Evolutionary conservation across 1,139 yeast genomes (phyloP).

Genomic region (Meyerozyma sp.): DNA sequence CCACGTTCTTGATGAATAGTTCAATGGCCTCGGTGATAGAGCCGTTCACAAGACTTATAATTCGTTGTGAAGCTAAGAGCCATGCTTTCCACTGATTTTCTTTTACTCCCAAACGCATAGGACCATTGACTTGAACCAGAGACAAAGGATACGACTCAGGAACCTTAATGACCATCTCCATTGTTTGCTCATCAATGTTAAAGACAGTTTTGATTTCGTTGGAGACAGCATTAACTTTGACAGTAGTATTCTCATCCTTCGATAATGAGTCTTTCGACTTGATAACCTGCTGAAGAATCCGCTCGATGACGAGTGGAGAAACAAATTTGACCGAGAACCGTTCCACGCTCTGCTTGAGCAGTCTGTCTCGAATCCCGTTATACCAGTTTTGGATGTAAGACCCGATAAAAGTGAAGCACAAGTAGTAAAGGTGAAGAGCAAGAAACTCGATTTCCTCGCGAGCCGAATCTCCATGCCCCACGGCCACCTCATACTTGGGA

Average conservation of each 20-base stretch:
- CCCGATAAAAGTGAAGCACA: conserved; percentile 56
- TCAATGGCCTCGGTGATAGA: conserved; percentile 79
- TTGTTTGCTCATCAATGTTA: conserved; percentile 79
- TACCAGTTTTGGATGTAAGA: conserved; percentile 72
- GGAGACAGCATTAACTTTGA: conserved; percentile 56
- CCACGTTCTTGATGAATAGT: conserved; percentile 73
- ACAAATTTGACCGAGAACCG: conserved; percentile 55
- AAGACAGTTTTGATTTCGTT: conserved; percentile 73
- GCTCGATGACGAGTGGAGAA: conserved; percentile 58
- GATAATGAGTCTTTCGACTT: conserved; percentile 28
- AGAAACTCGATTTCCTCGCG: conserved; percentile 28
- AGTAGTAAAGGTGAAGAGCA: conserved; percentile 52
- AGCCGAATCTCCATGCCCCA: conserved; percentile 15
- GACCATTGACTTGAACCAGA: conserved; percentile 70
- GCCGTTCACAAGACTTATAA: conserved; percentile 70
- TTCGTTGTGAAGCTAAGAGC: conserved; percentile 85
- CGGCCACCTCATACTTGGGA: conserved; percentile 14
- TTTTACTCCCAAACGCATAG: conserved; percentile 79
- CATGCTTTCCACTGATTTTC: conserved; percentile 95
- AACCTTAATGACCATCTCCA: conserved; percentile 71
- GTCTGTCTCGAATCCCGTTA: conserved; percentile 53
- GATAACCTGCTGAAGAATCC: conserved; percentile 55
- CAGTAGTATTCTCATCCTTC: conserved; percentile 52
- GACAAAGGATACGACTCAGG: conserved; percentile 73
- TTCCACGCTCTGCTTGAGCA: conserved; percentile 53